These are phyloP conservation scores for Mortierella alpina DNA, from an alignment of 192 early-diverging fungal genomes.

Conservation along the genomic window DNA sequence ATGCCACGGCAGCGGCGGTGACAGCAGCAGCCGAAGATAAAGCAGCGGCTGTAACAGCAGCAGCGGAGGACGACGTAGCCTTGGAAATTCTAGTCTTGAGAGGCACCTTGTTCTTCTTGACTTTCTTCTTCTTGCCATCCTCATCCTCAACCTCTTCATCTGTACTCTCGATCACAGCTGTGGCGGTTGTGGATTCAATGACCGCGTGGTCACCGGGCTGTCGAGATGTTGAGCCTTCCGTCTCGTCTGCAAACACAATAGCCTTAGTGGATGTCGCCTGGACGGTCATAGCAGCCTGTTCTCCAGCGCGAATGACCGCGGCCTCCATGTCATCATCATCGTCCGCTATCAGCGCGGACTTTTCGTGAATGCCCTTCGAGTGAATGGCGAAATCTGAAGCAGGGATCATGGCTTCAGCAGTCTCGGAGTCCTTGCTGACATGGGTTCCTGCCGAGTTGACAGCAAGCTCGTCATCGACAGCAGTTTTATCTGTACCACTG, in stretches of 20 bases:
- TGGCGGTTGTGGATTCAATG: background rate
- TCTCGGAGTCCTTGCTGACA: slow-evolving; percentile 9
- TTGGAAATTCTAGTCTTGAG: background rate
- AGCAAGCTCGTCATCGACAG: background rate
- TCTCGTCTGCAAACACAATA: background rate
- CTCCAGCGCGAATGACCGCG: no score
- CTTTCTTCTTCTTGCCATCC: background rate
- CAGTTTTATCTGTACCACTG: background rate
- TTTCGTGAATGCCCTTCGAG: no score
- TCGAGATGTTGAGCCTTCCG: background rate
- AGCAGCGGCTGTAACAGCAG: slow-evolving; percentile 2
- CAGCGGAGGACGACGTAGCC: background rate
- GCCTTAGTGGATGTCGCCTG: no score
- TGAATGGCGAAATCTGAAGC: background rate
- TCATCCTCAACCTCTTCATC: slow-evolving; percentile 5
- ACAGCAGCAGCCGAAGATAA: slow-evolving; percentile 7
- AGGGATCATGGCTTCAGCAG: slow-evolving; percentile 3
- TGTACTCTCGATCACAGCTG: slow-evolving; percentile 2
- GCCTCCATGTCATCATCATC: no score
- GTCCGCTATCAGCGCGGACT: no score
- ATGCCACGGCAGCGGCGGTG: background rate
- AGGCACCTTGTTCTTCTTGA: background rate
- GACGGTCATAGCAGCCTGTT: no score
- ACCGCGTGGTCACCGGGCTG: background rate
- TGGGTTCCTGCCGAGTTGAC: background rate